Percentiles rank a stretch among this genome's conserved stretches.
phyloP scores from a whole-genome alignment of 2,329 filamentous ascomycete species.

The Lasiodiplodia sp. region DNA sequence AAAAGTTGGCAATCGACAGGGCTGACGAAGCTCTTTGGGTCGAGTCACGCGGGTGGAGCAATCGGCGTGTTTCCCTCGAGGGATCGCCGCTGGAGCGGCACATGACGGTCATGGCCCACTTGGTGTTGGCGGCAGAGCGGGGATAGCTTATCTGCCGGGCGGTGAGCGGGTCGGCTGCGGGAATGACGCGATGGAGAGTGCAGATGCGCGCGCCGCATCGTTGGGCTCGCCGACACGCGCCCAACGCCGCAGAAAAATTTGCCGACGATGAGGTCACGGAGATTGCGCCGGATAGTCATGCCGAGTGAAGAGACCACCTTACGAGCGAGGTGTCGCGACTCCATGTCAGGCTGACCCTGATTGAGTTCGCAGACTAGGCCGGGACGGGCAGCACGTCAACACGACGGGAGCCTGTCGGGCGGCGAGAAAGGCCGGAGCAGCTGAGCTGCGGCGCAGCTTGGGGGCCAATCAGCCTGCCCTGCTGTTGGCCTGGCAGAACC shows the following conservation, averaged over 20 bases:
- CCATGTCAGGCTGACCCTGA: conserved; percentile 14
- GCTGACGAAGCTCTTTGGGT: neutral
- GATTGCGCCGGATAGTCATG: neutral
- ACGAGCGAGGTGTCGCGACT: neutral
- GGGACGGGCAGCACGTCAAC: conserved; percentile 7
- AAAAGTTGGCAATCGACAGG: neutral
- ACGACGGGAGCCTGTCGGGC: conserved; percentile 17
- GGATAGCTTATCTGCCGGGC: conserved; percentile 26
- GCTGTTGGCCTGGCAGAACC: neutral
- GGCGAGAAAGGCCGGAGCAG: conserved; percentile 4
- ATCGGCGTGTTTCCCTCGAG: conserved; percentile 10
- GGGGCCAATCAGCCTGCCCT: neutral
- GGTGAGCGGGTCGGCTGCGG: conserved; percentile 12
- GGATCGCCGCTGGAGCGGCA: conserved; percentile 12
- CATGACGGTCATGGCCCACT: conserved; percentile 16
- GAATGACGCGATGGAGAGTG: conserved; percentile 7
- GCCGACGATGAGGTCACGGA: neutral
- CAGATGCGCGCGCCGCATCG: neutral
- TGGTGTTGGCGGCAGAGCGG: conserved; percentile 3
- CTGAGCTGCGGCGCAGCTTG: conserved; percentile 13
- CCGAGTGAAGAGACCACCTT: conserved; percentile 9
- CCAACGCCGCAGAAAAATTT: neutral
- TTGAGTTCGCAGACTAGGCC: neutral
- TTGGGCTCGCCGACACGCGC: conserved; percentile 6
- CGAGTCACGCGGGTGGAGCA: conserved; percentile 24